Base-by-base conservation (phyloP, 768 basidiomycete species). In the Serendipita sp. region DNA sequence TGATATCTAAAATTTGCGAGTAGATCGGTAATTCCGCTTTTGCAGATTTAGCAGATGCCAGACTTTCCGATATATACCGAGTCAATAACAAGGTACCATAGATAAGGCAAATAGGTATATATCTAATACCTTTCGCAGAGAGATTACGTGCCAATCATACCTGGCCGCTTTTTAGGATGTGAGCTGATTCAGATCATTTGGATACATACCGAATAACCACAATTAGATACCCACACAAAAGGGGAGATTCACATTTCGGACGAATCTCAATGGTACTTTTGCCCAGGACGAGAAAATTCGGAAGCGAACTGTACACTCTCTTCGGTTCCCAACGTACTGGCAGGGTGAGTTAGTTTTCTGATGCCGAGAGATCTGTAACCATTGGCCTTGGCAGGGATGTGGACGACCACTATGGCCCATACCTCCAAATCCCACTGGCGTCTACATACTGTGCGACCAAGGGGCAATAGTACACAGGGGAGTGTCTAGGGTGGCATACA, bases 121-220 rank as follows among this genome's bases (percentile, higher is more conserved):
- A 18, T 15, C 13, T 45, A 16, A 58, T 34, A 37, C 11, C 8
- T 46, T 18, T 64, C 15, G 15, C 58, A 77, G 66, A 70, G 76
- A 66, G 78, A 79, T 54, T 45, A 71, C 7, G 73, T 78, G 2
- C 78, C 78, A 2, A 79, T 73, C 56, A 48, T 79, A 10, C 78
- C 78, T 37, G 74, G 77, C 68, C 68, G 60, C 65, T 70, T 65
- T n/a, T 3, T 63, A 38, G n/a, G 37, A 15, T 66, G 45, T n/a
- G 62, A 65, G 28, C 8, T 64, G 64, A 5, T 66, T 3, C 15
- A 8, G 35, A 16, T 28, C 38, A 13, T 5, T 51, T 32, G 13
- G 34, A 10, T 13, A 7, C 7, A 41, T 13, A 41, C 38, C 38
- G 38, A 13, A 5, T 41, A 13, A 41, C 38, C 7, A 41, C 13